Evolutionary conservation across 306 rosid genomes (phyloP).

Genomic region (Urtica urens): DNA sequence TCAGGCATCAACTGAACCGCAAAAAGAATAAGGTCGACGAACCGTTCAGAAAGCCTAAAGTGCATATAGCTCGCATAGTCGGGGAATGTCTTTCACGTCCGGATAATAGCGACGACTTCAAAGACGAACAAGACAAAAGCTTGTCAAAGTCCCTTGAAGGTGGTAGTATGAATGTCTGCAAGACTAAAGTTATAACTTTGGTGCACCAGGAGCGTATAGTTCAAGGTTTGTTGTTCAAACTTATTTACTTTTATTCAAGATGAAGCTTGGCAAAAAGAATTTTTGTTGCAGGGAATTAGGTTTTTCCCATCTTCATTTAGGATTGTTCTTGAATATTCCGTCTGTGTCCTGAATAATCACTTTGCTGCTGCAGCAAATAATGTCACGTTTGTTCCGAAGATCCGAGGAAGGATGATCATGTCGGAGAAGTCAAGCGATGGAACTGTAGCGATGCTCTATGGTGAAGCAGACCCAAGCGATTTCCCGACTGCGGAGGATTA

Average conservation of each 20-base stretch:
- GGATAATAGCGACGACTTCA: conserved; percentile 38
- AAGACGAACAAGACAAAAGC: conserved; percentile 45
- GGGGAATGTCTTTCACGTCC: conserved; percentile 29
- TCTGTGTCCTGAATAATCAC: conserved; percentile 15
- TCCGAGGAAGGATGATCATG: conserved; percentile 60
- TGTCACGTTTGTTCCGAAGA: conserved; percentile 31
- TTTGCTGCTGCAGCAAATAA: conserved; percentile 44
- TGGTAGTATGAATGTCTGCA: conserved; percentile 71
- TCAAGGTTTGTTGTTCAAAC: conserved; percentile 49
- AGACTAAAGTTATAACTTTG: conserved; percentile 47
- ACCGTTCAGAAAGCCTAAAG: conserved; percentile 34
- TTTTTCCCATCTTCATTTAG: background rate
- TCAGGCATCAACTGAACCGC: conserved; percentile 66
- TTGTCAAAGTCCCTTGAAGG: conserved; percentile 74
- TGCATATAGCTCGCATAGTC: conserved; percentile 28
- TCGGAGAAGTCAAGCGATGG: conserved; percentile 88
- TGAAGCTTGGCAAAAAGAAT: too few relatives aligned
- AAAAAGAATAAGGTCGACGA: conserved; percentile 57
- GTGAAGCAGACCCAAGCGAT: conserved; percentile 48
- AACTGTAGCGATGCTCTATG: conserved; percentile 70
- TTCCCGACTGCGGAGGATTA: conserved; percentile 47
- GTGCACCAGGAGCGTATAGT: conserved; percentile 42
- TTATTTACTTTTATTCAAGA: conserved; percentile 1
- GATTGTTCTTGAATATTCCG: conserved; percentile 10
- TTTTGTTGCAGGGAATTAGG: too few relatives aligned